These are phyloP conservation scores for Ophiostoma sp. DNA, from an alignment of 2,329 filamentous ascomycete species.

Conservation along the genomic window DNA sequence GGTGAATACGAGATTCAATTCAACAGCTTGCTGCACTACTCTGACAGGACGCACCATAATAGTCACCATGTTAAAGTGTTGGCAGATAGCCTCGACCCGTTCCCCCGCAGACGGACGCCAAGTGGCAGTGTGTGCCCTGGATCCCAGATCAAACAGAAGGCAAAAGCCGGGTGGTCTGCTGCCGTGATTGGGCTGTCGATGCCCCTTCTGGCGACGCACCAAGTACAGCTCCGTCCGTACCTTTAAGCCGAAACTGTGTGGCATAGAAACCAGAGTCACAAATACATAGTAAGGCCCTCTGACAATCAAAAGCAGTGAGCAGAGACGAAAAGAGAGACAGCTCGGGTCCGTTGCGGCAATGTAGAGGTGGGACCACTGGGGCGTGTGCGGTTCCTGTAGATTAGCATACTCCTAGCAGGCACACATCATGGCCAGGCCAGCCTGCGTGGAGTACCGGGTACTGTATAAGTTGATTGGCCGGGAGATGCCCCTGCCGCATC, in stretches of 20 bases:
- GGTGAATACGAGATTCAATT: neutral
- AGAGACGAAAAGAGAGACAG: neutral
- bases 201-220: neutral
- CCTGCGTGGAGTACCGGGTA: neutral
- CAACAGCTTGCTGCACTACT: neutral
- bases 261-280: neutral
- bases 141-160: neutral
- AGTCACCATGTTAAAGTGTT: no score
- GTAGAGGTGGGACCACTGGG: constrained; percentile 20
- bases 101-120: neutral
- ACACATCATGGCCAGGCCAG: neutral
- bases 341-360: constrained; percentile 23
- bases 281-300: neutral
- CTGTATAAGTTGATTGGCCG: constrained; percentile 28
- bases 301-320: neutral
- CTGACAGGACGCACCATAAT: neutral
- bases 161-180: constrained; percentile 20
- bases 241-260: neutral
- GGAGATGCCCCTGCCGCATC: neutral
- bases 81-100: neutral
- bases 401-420: neutral
- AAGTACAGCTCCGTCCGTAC: neutral
- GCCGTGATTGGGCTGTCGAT: constrained; percentile 24
- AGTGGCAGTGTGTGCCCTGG: neutral
- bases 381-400: constrained; percentile 16